phyloP scores from a whole-genome alignment of 1,139 yeast genomes.

The Maudiozyma humilis region DNA sequence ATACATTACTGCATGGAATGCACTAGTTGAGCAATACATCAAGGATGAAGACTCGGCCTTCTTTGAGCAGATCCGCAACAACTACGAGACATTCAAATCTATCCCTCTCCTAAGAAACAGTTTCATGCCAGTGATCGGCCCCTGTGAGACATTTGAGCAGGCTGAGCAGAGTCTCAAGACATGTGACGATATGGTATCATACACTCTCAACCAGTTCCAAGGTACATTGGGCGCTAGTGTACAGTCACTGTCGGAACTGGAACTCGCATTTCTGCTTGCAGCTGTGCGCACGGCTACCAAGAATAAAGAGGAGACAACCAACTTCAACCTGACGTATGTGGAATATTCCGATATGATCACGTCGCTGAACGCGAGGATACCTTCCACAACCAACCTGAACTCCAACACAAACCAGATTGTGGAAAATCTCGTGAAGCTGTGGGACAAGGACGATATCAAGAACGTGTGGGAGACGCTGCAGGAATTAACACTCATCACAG shows the following conservation, averaged over 20 bases:
- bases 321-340: slow-evolving; percentile 67
- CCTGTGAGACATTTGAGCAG: slow-evolving; percentile 13
- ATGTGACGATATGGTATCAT: slow-evolving; percentile 15
- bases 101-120: slow-evolving; percentile 48
- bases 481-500: slow-evolving; percentile 24
- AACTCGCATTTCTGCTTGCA: slow-evolving; percentile 58
- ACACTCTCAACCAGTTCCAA: slow-evolving; percentile 24
- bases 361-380: slow-evolving; percentile 38
- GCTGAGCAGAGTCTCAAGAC: slow-evolving; percentile 15
- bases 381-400: slow-evolving; percentile 32
- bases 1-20: slow-evolving; percentile 43
- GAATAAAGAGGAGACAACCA: slow-evolving; percentile 46
- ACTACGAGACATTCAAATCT: slow-evolving; percentile 55
- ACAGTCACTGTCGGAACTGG: slow-evolving; percentile 55
- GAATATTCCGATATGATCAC: slow-evolving; percentile 61
- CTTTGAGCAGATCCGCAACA: slow-evolving; percentile 35
- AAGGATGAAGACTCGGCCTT: slow-evolving; percentile 29
- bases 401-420: slow-evolving; percentile 28
- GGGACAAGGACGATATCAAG: slow-evolving; percentile 43
- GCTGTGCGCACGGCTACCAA: slow-evolving; percentile 65
- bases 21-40: slow-evolving; percentile 33
- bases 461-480: slow-evolving; percentile 46
- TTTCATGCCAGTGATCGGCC: slow-evolving; percentile 38
- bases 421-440: slow-evolving; percentile 39
- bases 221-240: slow-evolving; percentile 24